These are phyloP conservation scores for Candida berthetii DNA, from an alignment of 805 yeast species.

Conservation along the genomic window DNA sequence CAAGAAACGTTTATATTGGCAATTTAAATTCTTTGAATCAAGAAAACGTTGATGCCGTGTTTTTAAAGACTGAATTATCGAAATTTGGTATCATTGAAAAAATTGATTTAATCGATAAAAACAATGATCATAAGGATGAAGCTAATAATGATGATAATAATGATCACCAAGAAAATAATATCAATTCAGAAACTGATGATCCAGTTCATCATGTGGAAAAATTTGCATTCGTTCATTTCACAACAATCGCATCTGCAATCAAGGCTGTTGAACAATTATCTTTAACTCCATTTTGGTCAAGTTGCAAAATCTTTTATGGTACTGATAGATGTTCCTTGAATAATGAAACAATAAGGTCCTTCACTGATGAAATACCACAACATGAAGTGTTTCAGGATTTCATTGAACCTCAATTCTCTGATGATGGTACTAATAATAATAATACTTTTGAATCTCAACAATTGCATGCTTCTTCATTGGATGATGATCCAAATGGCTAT, in stretches of 20 bases:
- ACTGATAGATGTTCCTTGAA: slow-evolving; percentile 78
- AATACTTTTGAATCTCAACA: slow-evolving; percentile 36
- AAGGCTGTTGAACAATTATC: slow-evolving; percentile 79
- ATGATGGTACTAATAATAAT: slow-evolving; percentile 49
- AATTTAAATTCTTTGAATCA: slow-evolving; percentile 46
- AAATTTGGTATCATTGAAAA: slow-evolving; percentile 59
- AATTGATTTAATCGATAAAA: slow-evolving; percentile 48
- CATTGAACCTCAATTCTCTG: slow-evolving; percentile 1
- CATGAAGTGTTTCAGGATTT: slow-evolving; percentile 2
- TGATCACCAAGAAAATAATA: slow-evolving; percentile 22
- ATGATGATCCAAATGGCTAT: slow-evolving; percentile 88
- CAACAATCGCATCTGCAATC: slow-evolving; percentile 77
- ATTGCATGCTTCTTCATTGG: too few relatives aligned
- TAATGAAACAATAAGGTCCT: slow-evolving; percentile 8
- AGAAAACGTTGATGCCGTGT: slow-evolving; percentile 29
- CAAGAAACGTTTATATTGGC: slow-evolving; percentile 89
- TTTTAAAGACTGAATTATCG: slow-evolving; percentile 42
- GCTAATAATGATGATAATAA: slow-evolving; percentile 23
- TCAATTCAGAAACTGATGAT: too few relatives aligned
- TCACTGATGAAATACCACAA: slow-evolving; percentile 10
- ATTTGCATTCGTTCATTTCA: slow-evolving; percentile 84
- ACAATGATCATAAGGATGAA: slow-evolving; percentile 32
- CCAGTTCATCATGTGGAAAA: slow-evolving; percentile 26
- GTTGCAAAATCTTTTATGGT: slow-evolving; percentile 80
- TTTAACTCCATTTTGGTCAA: slow-evolving; percentile 56